Evolutionary conservation across 257 asterid species (phyloP).

Genomic region (Marsdenia floribunda): DNA sequence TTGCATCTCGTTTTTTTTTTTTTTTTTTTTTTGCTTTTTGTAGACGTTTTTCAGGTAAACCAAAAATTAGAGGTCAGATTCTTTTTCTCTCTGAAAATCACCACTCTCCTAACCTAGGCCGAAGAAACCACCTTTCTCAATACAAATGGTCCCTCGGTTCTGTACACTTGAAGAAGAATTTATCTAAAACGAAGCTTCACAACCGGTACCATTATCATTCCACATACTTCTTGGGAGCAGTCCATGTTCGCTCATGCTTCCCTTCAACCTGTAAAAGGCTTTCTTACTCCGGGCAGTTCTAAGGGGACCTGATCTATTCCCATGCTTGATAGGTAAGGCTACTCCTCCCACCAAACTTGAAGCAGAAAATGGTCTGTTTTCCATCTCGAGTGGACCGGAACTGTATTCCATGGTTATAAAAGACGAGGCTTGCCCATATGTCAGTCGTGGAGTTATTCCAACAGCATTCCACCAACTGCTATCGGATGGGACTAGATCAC

Average conservation of each 20-base stretch:
- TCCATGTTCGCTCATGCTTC: conserved; percentile 84
- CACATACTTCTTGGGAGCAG: conserved; percentile 44
- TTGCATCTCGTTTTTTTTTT: conserved; percentile 22
- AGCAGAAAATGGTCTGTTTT: conserved; percentile 54
- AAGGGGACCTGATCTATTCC: conserved; percentile 81
- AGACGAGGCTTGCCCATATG: conserved; percentile 62
- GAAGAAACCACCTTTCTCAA: conserved; percentile 31
- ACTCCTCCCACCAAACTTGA: conserved; percentile 43
- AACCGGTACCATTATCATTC: conserved; percentile 39
- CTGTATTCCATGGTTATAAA: conserved; percentile 95
- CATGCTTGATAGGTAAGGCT: conserved; percentile 49
- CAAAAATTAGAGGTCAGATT: conserved; percentile 59
- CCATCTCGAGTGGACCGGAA: conserved; percentile 75
- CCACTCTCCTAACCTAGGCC: conserved; percentile 40
- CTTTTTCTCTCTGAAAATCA: conserved; percentile 18
- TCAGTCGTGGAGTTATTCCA: conserved; percentile 55
- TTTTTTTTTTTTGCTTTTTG: conserved; percentile 24
- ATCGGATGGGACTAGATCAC: conserved; percentile 64
- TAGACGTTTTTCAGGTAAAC: conserved; percentile 29
- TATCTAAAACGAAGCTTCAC: conserved; percentile 65
- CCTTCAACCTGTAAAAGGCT: conserved; percentile 59
- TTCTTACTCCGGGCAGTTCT: conserved; percentile 61
- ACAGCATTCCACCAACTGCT: conserved; percentile 99
- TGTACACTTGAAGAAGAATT: conserved; percentile 44
- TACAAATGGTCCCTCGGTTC: conserved; percentile 42